These are phyloP conservation scores for Agaricus blazei DNA, from an alignment of 768 basidiomycete species.

Conservation along the genomic window DNA sequence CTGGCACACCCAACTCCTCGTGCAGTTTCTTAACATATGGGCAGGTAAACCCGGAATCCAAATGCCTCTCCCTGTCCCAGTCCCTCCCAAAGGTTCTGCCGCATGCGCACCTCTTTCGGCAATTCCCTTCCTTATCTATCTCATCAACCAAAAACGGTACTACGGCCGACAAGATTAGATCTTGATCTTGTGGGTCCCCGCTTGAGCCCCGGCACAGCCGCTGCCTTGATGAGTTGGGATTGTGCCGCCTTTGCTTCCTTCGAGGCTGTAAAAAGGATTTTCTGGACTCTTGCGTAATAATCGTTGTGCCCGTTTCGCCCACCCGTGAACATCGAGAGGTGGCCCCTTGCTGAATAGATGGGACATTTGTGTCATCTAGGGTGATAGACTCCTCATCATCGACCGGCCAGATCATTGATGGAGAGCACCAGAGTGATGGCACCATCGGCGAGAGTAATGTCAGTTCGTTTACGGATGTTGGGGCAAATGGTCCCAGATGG, in stretches of 20 bases:
- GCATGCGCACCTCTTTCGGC: background rate
- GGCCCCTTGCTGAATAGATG: too few relatives aligned
- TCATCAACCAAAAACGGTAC: too few relatives aligned
- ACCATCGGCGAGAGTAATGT: background rate
- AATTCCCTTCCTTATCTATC: background rate
- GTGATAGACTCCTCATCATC: background rate
- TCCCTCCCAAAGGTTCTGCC: background rate
- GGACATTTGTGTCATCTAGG: background rate
- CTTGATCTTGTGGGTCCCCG: background rate
- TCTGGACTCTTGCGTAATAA: too few relatives aligned
- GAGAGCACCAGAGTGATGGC: background rate
- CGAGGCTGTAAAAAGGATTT: too few relatives aligned
- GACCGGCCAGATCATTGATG: background rate
- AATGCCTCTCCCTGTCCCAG: slow-evolving; percentile 1
- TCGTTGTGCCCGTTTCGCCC: too few relatives aligned
- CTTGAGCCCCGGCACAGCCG: background rate
- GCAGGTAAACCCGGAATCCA: background rate
- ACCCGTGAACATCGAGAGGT: too few relatives aligned
- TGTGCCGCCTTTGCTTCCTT: background rate
- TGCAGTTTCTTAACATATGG: too few relatives aligned
- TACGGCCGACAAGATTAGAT: background rate
- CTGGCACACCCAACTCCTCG: too few relatives aligned
- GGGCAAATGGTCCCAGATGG: background rate
- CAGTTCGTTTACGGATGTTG: background rate
- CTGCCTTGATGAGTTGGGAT: background rate